Evolutionary conservation across 2,329 filamentous ascomycete species (phyloP).

Genomic region (Aureobasidium uvarum): DNA sequence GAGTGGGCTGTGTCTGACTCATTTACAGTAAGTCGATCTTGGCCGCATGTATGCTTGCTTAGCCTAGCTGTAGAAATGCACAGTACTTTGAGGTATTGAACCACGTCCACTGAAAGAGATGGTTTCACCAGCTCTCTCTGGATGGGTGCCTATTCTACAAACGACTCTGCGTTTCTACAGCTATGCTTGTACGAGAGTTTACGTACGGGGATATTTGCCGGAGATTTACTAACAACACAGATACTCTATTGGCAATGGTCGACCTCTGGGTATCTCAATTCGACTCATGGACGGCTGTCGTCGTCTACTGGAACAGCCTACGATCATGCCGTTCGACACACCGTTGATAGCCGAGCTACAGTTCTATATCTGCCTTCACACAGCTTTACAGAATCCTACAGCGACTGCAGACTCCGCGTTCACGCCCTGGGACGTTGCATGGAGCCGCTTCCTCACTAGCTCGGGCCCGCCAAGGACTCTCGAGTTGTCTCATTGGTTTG

Average conservation of each 20-base stretch:
- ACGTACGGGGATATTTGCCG: no score
- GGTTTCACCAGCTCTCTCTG: no score
- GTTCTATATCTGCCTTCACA: conserved; percentile 21
- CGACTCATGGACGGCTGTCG: conserved; percentile 15
- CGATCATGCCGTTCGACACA: neutral
- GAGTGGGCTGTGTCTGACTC: conserved; percentile 10
- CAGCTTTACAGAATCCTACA: neutral
- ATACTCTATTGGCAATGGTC: conserved; percentile 22
- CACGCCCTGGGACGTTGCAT: neutral
- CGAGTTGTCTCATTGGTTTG: conserved; percentile 16
- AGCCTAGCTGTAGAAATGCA: no score
- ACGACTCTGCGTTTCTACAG: no score
- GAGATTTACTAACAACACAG: no score
- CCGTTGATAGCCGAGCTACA: conserved; percentile 12
- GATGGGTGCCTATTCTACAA: no score
- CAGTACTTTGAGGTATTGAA: no score
- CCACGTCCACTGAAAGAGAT: no score
- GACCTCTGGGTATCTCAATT: neutral
- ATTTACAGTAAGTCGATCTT: neutral
- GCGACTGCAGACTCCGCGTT: neutral
- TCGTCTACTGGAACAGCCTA: neutral
- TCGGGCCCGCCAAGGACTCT: conserved; percentile 16
- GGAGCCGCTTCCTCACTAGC: neutral
- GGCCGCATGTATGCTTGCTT: no score
- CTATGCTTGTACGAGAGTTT: no score